Evolutionary conservation across 2,329 filamentous ascomycete species (phyloP), one percentile per base, ranked within the genome.

Genomic region (Apiospora pterosperma): DNA sequence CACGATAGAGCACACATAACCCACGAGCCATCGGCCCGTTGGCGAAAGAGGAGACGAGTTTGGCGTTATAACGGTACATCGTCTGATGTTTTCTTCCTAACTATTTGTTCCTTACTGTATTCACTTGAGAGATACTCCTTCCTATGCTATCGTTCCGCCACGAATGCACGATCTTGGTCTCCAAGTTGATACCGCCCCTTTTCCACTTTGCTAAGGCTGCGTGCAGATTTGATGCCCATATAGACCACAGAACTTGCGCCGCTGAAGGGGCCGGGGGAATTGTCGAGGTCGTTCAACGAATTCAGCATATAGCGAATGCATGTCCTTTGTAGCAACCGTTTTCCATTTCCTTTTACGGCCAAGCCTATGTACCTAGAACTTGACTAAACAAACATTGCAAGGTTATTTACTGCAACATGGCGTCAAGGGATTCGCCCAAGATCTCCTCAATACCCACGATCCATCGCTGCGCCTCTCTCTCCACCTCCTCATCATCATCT

Each of bases 401-500:
- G 4, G 12, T 60, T 28, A 10, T 60, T 73, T 88, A 97, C 79
- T 92, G 92, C 81, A 97, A 83, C 95, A 97, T 97, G 62, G 90
- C 88, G 78, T 97, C 93, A 75, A 98, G 79, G 72, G 90, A 93
- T 84, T 98, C 95, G 5, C 96, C 96, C 62, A 98, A 80, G 36
- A 96, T 90, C 59, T 87, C 89, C 79, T 98, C 95, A 74, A 99
- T 96, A 78, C 89, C 89, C 74, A 90, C 86, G 71, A 98, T 96
- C 95, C 96, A 97, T 72, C 88, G 84, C 75, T 94, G 87, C 41
- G 93, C 95, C 81, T 97, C 94, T 74, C 88, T 84, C 81, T 99
- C 96, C 28, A 99, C 95, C 34, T 85, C 84, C 80, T 98, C 96
- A 74, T 98, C 94, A 70, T 98, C 96, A 76, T 99, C 96, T 75